phyloP scores from a whole-genome alignment of 306 rosid species.

The Malus domestica region DNA sequence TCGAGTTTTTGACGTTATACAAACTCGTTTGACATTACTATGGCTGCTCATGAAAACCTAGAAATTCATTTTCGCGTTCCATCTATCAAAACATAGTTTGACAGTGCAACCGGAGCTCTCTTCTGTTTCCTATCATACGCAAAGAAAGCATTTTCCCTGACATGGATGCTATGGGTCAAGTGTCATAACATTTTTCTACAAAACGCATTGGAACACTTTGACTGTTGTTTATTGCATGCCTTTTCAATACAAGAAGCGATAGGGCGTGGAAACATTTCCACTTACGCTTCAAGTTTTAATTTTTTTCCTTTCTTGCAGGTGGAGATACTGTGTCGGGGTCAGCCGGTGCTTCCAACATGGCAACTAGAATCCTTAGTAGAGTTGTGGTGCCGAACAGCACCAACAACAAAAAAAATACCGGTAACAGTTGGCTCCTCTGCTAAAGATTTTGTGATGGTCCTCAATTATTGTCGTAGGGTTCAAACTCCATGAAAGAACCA shows the following conservation, averaged over 20 bases:
- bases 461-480: slow-evolving; percentile 43
- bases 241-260: background rate
- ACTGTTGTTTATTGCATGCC: background rate
- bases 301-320: slow-evolving; percentile 39
- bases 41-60: background rate
- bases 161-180: background rate
- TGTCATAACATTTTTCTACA: background rate
- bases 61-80: background rate
- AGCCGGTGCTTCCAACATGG: slow-evolving; percentile 58
- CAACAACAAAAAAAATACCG: slow-evolving; percentile 57
- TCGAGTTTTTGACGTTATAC: background rate
- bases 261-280: background rate
- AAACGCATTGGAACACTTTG: background rate
- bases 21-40: background rate
- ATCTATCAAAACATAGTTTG: background rate
- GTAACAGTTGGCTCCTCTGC: slow-evolving; percentile 90
- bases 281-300: background rate
- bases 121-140: background rate
- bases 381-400: slow-evolving; percentile 73
- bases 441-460: slow-evolving; percentile 92
- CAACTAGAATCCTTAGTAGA: slow-evolving; percentile 72
- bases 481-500: slow-evolving; percentile 21
- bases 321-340: slow-evolving; percentile 83
- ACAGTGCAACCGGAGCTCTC: background rate
- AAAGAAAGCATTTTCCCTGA: background rate